phyloP scores from a whole-genome alignment of 2,329 filamentous ascomycete genomes.

The Hypoxylon rubiginosum region DNA sequence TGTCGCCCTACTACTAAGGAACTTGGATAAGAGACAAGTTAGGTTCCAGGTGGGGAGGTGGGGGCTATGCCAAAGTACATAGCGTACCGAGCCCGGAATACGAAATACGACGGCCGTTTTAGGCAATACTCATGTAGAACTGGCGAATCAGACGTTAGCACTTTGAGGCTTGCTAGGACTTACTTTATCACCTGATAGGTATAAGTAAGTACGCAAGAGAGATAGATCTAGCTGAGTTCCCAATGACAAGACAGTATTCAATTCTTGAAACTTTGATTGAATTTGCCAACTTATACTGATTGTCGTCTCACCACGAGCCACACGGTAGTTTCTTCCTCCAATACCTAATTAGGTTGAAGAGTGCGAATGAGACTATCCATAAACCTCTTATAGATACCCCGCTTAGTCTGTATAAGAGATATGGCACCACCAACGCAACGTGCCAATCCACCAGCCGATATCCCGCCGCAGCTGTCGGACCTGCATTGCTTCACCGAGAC shows the following conservation, averaged over 20 bases:
- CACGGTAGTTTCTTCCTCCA: no score
- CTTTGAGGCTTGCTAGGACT: constrained; percentile 1
- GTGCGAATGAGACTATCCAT: not conserved
- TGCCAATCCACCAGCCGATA: constrained; percentile 46
- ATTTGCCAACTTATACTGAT: not conserved
- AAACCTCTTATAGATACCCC: no score
- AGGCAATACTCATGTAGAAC: constrained; percentile 15
- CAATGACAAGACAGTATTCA: not conserved
- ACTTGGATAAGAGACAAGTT: no score
- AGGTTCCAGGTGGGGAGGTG: not conserved
- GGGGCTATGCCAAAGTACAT: not conserved
- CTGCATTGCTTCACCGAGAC: constrained; percentile 73
- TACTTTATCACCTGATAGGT: not conserved
- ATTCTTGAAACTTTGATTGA: not conserved
- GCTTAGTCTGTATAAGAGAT: not conserved
- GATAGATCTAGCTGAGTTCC: not conserved
- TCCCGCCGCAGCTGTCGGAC: constrained; percentile 60
- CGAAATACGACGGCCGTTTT: constrained; percentile 25
- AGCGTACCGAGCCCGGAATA: constrained; percentile 1
- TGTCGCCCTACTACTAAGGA: no score
- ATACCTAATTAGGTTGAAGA: not conserved
- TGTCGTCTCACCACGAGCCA: no score
- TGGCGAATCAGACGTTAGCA: constrained; percentile 19
- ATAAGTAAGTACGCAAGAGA: not conserved
- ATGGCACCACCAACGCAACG: not conserved